Evolutionary conservation across 2,329 filamentous ascomycete species (phyloP), one percentile per base, ranked within the genome.

Genomic region (Ophiostoma ips): DNA sequence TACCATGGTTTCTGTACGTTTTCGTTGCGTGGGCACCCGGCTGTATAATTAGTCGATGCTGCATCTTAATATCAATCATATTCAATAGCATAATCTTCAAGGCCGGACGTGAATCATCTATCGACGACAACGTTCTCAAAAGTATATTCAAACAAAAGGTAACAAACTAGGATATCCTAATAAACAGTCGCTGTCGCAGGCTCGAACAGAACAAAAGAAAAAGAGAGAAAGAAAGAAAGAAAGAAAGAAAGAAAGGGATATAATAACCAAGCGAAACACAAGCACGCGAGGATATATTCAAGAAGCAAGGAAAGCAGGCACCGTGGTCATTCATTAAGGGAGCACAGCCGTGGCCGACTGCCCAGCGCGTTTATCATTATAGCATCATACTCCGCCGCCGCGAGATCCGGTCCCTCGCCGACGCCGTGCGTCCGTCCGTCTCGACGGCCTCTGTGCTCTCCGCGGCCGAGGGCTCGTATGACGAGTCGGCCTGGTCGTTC

Each of bases 321-420:
- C 41, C 46, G 19, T 49, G 38, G 37, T n/a, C n/a, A n/a, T n/a
- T 53, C 38, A 41, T 41, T 28, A 41, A n/a, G 38, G 38, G n/a
- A n/a, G 21, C 13, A 15, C 21, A n/a, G 21, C 12, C 24, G 16
- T 43, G 15, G 37, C 18, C 8, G 15, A 15, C 1, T 8, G 28
- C 21, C 38, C 24, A 21, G 30, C 40, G 24, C 30, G 24, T 43
- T 21, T 30, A 50, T 54, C 46, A 44, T 73, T 66, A 77, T 62
- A 78, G 61, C 74, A 79, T 77, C 72, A 77, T 79, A 60, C 74
- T 79, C 57, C 74, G 67, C 55, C 76, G 66, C 58, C 75, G 66
- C 52, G 68, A 67, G 59, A 66, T 50, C 58, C 61, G 60, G 48
- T 66, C 65, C 34, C 58, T 57, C 12, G 55, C 52, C 4, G 56